Base-by-base conservation (phyloP, 2,329 filamentous ascomycete genomes). In the Fusarium compactum region DNA sequence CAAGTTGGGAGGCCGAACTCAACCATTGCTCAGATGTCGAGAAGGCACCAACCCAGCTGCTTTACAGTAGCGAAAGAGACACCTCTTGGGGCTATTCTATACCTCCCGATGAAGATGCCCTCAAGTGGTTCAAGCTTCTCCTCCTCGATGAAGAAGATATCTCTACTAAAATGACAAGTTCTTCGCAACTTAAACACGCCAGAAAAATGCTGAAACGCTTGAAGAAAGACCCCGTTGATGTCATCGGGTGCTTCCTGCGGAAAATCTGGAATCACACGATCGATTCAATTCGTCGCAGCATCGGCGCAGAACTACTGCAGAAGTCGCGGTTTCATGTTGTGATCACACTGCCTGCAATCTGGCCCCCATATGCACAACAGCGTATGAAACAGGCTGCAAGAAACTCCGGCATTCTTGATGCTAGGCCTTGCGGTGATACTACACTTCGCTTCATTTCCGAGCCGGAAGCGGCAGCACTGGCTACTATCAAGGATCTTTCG, bases 401-500 rank as follows among this genome's bases (percentile, higher is more conserved):
- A 0, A 6, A 27, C 0, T 80, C 83, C 0, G 83, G 83, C 0
- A 80, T 86, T 1, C 67, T 83, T 0, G 58, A 71, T 0, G 1
- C 51, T 0, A 70, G 79, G 1, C 7, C 50, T 0, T 73, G 73
- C 3, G 80, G 78, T 0, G 34, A 73, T 0, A 84, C 83, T 0
- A 74, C 48, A 0, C 50, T 84, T 8, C 41, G 62, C 0, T 81
- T 85, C 41, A 66, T 85, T 1, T 78, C 80, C 0, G 84, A 85
- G 59, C 84, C 83, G 0, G 83, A 85, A 61, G 84, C 83, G 0
- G 83, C 83, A 1, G 82, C 82, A 0, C 40, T 85, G 0, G 78
- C 81, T 0, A 79, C 78, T 0, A 64, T 85, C 1, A 64, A 73
- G 1, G 78, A 80, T 3, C 55, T 80, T 0, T 65, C 69, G 0